Percentiles rank a stretch among this genome's conserved stretches.
Evolutionary conservation across 805 yeast species (phyloP).

Genomic region (Metschnikowia bowlesiae): DNA sequence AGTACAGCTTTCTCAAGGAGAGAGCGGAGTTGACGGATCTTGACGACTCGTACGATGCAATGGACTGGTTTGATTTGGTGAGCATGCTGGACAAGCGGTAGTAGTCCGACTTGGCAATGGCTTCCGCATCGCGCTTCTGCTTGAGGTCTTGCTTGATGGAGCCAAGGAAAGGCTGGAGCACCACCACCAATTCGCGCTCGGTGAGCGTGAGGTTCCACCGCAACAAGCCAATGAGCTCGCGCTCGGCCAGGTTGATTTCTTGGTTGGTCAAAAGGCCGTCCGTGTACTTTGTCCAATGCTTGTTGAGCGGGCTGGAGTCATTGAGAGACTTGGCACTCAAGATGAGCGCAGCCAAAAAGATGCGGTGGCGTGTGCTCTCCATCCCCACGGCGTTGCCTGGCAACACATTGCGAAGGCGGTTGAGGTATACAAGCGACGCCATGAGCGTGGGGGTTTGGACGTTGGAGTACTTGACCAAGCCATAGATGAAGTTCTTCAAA

Average conservation of each 20-base stretch:
- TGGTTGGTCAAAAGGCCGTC: constrained; percentile 70
- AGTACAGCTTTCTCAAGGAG: constrained; percentile 13
- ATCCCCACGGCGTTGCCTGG: constrained; percentile 90
- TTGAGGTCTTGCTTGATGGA: constrained; percentile 51
- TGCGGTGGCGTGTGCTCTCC: constrained; percentile 88
- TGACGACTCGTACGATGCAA: constrained; percentile 14
- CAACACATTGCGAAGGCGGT: constrained; percentile 67
- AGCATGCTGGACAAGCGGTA: constrained; percentile 18
- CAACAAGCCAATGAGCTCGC: constrained; percentile 75
- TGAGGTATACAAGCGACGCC: constrained; percentile 83
- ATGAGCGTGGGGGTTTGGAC: constrained; percentile 94
- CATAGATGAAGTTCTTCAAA: constrained; percentile 65
- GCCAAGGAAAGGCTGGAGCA: constrained; percentile 68
- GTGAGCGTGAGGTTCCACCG: constrained; percentile 80
- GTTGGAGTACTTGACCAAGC: constrained; percentile 76
- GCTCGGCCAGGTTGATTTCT: constrained; percentile 88
- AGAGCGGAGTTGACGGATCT: constrained; percentile 8
- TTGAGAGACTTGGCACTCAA: constrained; percentile 89
- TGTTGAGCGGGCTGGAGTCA: constrained; percentile 92
- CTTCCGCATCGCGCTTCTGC: constrained; percentile 11
- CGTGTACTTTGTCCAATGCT: constrained; percentile 94
- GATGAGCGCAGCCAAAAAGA: constrained; percentile 83
- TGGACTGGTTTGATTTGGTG: constrained; percentile 12
- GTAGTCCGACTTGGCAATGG: constrained; percentile 13
- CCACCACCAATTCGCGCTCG: constrained; percentile 63